These are phyloP conservation scores for Tuber umbilicatum DNA, from an alignment of 495 filamentous ascomycete species.

Conservation along the genomic window DNA sequence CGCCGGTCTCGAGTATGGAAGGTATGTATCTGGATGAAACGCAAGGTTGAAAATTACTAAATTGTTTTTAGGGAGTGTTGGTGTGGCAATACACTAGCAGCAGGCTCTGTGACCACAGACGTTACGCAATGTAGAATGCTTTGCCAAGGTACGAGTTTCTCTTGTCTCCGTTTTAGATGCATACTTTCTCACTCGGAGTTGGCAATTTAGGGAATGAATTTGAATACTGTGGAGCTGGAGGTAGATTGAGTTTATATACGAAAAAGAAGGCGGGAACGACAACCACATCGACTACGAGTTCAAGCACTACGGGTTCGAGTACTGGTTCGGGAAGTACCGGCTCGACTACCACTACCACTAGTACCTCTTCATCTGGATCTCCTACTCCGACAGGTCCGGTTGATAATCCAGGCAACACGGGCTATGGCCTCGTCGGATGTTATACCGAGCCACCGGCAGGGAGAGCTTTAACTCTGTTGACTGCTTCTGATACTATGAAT, in stretches of 20 bases:
- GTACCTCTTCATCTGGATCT: neutral
- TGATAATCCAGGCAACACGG: constrained; percentile 36
- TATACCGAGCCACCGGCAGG: constrained; percentile 42
- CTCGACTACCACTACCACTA: neutral
- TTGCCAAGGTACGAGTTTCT: neutral
- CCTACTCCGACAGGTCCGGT: constrained; percentile 18
- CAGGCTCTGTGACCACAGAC: constrained; percentile 6
- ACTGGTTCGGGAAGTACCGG: no score
- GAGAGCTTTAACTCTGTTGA: constrained; percentile 38
- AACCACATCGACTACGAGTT: neutral
- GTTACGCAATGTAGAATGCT: constrained; percentile 22
- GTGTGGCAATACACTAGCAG: constrained; percentile 28
- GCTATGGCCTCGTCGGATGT: constrained; percentile 36
- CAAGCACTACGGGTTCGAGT: neutral
- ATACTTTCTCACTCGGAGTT: neutral
- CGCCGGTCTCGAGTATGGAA: constrained; percentile 40
- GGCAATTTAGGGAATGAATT: neutral
- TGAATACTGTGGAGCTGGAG: neutral
- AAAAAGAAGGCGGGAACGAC: neutral
- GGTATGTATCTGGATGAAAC: neutral
- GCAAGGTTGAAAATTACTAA: neutral
- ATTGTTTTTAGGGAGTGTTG: constrained; percentile 24
- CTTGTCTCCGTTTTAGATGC: neutral
- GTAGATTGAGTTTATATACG: neutral
- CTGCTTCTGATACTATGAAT: constrained; percentile 24